Base-by-base conservation (phyloP, 2,329 filamentous ascomycete species). In the Epicoccum nigrum region DNA sequence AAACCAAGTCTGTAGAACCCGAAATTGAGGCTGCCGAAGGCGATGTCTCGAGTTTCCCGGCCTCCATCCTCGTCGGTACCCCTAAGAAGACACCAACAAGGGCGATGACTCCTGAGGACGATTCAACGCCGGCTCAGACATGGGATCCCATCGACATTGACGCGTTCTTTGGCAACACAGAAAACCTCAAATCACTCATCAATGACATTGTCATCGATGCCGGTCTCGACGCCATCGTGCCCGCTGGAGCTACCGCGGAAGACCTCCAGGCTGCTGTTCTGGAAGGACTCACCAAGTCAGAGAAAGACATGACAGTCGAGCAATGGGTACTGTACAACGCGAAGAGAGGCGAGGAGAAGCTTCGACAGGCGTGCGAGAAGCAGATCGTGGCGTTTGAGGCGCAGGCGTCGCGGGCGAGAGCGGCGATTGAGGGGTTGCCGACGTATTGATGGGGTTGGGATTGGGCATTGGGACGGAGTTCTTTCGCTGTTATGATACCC, bases 291-390 rank as follows among this genome's bases (percentile, higher is more conserved):
- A 87, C 83, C 2, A 88, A 82, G 45, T 83, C 86, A 0, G 94
- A 97, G 77, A 92, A 88, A 77, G 79, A 82, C 30, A 96, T 99
- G 92, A 93, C 86, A 4, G 90, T 97, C 0, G 91, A 96, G 71
- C 86, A 97, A 72, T 99, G 93, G 91, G 88, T 99, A 31, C 79
- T 86, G 51, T 83, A 87, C 74, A 92, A 94, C 60, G 94, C 94
- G 0, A 82, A 83, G 54, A 80, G 87, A 68, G 91, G 90, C 0
- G 92, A 97, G 77, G 84, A 86, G 73, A 87, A 86, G 70, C 77
- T 99, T 47, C 87, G 87, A 67, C 77, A 81, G 28, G 89, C 95
- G 69, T 96, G 92, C 67, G 93, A 97, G 77, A 78, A 84, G 20
- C 83, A 96, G 72, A 90, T 99, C 4, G 83, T 81, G 52, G 79